Conservation (phyloP, 2,329 filamentous ascomycete genomes). For the Zarea fungicola region DNA sequence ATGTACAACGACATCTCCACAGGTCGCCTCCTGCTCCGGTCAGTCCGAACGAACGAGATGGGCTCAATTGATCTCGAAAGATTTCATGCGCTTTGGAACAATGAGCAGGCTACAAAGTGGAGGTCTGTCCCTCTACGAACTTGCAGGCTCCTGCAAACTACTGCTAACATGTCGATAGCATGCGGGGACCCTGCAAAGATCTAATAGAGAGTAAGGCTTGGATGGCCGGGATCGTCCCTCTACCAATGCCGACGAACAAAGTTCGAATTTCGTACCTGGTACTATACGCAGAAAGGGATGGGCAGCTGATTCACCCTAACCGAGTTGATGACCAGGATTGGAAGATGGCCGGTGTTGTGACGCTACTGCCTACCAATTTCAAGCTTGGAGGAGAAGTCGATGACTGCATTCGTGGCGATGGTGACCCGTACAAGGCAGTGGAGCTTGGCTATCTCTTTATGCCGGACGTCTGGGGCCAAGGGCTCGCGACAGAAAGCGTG, state of each 20-base stretch:
- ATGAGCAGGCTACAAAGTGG: not conserved
- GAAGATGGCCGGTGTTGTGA: not conserved
- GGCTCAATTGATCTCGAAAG: not conserved
- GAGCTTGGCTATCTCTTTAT: conserved; percentile 6
- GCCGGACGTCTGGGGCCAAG: conserved; percentile 2
- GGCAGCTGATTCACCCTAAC: not conserved
- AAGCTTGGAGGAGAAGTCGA: not conserved
- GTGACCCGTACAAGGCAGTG: not conserved
- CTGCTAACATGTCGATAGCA: not conserved
- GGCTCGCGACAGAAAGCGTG: conserved; percentile 4
- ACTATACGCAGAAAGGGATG: not conserved
- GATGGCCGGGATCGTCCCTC: not conserved
- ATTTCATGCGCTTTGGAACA: conserved; percentile 1
- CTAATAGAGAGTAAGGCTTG: not conserved
- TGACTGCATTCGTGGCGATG: not conserved
- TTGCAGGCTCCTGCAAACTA: no score
- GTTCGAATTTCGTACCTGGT: not conserved
- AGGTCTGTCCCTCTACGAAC: not conserved
- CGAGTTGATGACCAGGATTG: not conserved
- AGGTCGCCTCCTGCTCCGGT: not conserved
- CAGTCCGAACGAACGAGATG: not conserved
- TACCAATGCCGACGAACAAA: not conserved
- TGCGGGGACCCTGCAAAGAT: not conserved
- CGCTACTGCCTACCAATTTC: not conserved
- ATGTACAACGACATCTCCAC: not conserved